These are phyloP conservation scores for Neofusicoccum sp. DNA, from an alignment of 2,329 filamentous ascomycete species.

Conservation along the genomic window DNA sequence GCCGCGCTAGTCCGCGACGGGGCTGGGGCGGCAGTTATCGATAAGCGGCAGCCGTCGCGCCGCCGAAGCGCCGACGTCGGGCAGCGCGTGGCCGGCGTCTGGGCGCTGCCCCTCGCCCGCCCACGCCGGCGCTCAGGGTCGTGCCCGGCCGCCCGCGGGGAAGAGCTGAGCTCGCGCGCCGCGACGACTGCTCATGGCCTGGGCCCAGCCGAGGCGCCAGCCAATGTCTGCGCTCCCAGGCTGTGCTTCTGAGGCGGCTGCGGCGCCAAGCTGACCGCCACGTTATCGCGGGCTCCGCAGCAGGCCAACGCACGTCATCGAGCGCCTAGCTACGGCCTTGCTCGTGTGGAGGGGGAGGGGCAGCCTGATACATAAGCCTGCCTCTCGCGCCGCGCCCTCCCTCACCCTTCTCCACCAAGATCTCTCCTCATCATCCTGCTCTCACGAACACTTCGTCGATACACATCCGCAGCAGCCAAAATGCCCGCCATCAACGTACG, in stretches of 20 bases:
- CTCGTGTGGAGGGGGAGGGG: slow-evolving; percentile 17
- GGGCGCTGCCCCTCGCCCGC: background rate
- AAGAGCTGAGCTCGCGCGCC: background rate
- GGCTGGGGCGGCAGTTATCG: background rate
- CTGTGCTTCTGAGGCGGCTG: background rate
- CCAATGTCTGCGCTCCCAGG: background rate
- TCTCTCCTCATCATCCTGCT: slow-evolving; percentile 8
- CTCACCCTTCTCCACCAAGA: background rate
- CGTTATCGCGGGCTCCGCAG: slow-evolving; percentile 17
- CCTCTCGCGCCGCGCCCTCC: background rate
- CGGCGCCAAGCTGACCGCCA: slow-evolving; percentile 18
- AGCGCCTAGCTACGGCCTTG: slow-evolving; percentile 17
- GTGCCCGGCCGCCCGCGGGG: slow-evolving; percentile 9
- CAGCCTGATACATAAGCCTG: slow-evolving; percentile 18
- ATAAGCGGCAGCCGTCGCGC: background rate
- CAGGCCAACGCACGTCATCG: slow-evolving; percentile 21
- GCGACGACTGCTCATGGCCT: background rate
- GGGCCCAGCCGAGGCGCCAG: background rate
- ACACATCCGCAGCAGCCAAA: slow-evolving; percentile 18
- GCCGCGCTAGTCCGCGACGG: background rate
- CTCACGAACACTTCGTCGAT: slow-evolving; percentile 7
- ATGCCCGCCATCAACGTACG: slow-evolving; percentile 40
- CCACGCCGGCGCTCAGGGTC: background rate
- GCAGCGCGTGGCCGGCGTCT: background rate
- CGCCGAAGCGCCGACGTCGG: background rate